These are phyloP conservation scores for Corrigiola litoralis DNA, from an alignment of 179 eudicot species.

Conservation along the genomic window DNA sequence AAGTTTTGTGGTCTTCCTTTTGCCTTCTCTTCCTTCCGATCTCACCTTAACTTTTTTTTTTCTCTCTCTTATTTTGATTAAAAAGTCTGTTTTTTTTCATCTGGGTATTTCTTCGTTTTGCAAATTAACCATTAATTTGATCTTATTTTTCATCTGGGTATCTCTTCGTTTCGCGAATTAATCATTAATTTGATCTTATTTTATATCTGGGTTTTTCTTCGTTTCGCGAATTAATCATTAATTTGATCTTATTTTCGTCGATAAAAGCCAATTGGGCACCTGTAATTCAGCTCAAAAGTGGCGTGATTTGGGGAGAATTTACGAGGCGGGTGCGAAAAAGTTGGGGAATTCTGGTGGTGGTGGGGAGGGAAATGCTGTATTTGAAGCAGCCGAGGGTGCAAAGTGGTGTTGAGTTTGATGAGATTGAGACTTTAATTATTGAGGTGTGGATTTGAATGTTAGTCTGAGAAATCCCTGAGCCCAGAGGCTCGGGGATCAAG, in stretches of 20 bases:
- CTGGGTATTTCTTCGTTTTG: neutral
- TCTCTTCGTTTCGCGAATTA: neutral
- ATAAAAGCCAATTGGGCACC: slow-evolving; percentile 2
- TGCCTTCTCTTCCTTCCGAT: slow-evolving; percentile 27
- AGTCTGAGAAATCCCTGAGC: slow-evolving; percentile 62
- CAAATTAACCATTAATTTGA: slow-evolving; percentile 5
- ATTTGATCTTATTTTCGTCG: slow-evolving; percentile 2
- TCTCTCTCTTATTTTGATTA: slow-evolving; percentile 1
- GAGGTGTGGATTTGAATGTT: slow-evolving; percentile 41
- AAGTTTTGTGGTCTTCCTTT: slow-evolving; percentile 40
- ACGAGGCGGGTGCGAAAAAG: slow-evolving; percentile 6
- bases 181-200: slow-evolving; percentile 1
- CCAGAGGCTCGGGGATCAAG: slow-evolving; percentile 67
- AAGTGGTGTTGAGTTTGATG: slow-evolving; percentile 24
- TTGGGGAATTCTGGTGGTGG: neutral
- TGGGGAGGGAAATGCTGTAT: slow-evolving; percentile 46
- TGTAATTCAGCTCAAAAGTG: neutral
- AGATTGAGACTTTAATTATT: slow-evolving; percentile 24
- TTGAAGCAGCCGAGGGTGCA: slow-evolving; percentile 54
- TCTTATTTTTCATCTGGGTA: slow-evolving; percentile 3
- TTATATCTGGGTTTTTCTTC: neutral
- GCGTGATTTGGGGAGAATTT: neutral
- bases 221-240: neutral
- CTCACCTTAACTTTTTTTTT: slow-evolving; percentile 27
- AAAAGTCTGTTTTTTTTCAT: neutral